Evolutionary conservation across 768 basidiomycete species (phyloP), one percentile per base, ranked within the genome.

Genomic region (Podaxis sp.): DNA sequence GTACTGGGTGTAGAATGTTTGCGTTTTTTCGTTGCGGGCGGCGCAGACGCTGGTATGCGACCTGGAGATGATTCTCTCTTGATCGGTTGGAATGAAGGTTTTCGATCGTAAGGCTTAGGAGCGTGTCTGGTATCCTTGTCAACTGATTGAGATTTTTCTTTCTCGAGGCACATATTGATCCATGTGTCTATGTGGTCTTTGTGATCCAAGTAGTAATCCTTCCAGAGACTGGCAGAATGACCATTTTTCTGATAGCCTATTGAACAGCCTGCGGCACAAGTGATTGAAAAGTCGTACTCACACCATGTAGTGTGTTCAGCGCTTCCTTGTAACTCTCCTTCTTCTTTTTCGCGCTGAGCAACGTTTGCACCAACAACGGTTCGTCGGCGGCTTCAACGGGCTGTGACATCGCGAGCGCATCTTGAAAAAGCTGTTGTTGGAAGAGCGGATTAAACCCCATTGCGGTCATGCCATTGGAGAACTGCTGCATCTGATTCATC

Each of bases 191-290:
- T 75, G 46, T 84, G 82, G 57, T 81, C 78, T 63, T 83, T 85
- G 68, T 91, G 81, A 61, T 90, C 88, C 15, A 92, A 79, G 67
- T 88, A 92, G 69, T 90, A 90, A 67, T 92, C 90, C 69, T 91
- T 92, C 90, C 90, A 92, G 24, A 88, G 73, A 70, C 80, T 86
- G 40, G 88, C 82, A 17, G 81, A 79, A 69, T 84, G 82, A 4
- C 77, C 78, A 62, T 80, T 80, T 71, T 70, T 79, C 84, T 85
- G 61, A 12, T 51, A 39, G 54, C 39, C 51, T 15, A 28, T 42
- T 46, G 26, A 60, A 71, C n/a, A 71, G 70, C 68, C 59, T 52
- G 61, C n/a, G 30, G 13, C 13, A 30, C 7, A 61, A 64, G 63
- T 52, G 52, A 63, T 39, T 30, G 44, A n/a, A 26, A 13, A 39